Conservation (phyloP, 2,329 filamentous ascomycete genomes). For the Colletotrichum zoysiae region DNA sequence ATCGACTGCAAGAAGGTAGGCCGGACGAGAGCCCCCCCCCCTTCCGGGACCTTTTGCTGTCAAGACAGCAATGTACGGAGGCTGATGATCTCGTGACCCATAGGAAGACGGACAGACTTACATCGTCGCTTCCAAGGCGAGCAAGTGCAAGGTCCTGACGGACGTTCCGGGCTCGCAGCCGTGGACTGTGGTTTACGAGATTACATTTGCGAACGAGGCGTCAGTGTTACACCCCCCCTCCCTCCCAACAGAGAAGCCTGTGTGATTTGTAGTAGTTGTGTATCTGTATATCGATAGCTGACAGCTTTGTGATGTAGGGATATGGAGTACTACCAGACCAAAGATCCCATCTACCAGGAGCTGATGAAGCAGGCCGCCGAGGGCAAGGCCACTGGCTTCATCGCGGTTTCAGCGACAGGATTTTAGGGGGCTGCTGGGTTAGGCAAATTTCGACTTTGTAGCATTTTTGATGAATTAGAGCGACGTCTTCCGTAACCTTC, state of each 20-base stretch:
- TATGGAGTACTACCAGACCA: constrained; percentile 39
- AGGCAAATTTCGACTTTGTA: neutral
- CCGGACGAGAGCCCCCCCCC: neutral
- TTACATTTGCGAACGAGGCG: constrained; percentile 33
- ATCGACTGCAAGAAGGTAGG: constrained; percentile 31
- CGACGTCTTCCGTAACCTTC: neutral
- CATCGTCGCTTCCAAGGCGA: constrained; percentile 37
- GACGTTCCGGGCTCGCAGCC: constrained; percentile 33
- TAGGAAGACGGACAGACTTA: constrained; percentile 32
- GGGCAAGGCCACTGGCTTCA: constrained; percentile 35
- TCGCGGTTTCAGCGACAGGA: constrained; percentile 25
- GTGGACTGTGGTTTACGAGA: constrained; percentile 35
- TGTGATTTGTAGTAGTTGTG: no score
- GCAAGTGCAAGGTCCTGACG: constrained; percentile 37
- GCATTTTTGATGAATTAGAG: neutral
- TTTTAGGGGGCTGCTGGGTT: constrained; percentile 8
- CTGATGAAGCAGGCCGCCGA: constrained; percentile 38
- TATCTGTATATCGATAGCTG: neutral
- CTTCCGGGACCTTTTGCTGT: neutral
- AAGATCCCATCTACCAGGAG: constrained; percentile 36
- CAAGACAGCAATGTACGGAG: neutral
- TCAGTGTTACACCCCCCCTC: neutral
- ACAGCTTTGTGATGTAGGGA: neutral
- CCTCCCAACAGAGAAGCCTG: neutral
- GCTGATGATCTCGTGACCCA: neutral